These are phyloP conservation scores for Aspergillus sp. DNA, from an alignment of 2,329 filamentous ascomycete genomes.

Conservation along the genomic window DNA sequence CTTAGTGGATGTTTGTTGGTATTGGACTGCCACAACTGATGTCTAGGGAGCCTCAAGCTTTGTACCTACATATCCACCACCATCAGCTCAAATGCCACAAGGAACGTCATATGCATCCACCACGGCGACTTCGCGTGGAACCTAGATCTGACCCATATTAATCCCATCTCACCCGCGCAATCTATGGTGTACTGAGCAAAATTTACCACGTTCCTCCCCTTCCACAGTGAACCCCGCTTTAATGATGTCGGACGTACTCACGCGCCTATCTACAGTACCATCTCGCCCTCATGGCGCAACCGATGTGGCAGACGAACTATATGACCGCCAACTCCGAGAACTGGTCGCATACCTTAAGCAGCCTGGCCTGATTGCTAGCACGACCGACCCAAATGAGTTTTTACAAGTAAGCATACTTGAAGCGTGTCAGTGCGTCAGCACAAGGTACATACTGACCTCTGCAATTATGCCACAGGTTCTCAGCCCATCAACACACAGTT, in stretches of 20 bases:
- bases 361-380: conserved; percentile 37
- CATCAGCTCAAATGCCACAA: no score
- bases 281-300: conserved; percentile 39
- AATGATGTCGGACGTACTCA: conserved; percentile 38
- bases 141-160: not conserved
- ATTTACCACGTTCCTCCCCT: not conserved
- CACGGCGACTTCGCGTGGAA: not conserved
- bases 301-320: conserved; percentile 44
- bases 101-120: no score
- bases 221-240: not conserved
- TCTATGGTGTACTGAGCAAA: no score
- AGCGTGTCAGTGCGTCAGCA: not conserved
- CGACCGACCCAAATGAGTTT: conserved; percentile 41
- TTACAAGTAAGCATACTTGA: not conserved
- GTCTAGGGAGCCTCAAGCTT: no score
- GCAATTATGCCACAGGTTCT: conserved; percentile 37
- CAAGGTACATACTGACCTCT: conserved; percentile 7
- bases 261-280: conserved; percentile 45
- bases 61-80: no score
- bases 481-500: conserved; percentile 62
- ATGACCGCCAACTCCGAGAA: conserved; percentile 49
- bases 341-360: conserved; percentile 45
- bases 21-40: no score
- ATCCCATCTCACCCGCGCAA: no score
- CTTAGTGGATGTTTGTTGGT: no score